Evolutionary conservation across 169 alveolate species (phyloP), one percentile per base, ranked within the genome.

Genomic region (Miamiensis avidus): DNA sequence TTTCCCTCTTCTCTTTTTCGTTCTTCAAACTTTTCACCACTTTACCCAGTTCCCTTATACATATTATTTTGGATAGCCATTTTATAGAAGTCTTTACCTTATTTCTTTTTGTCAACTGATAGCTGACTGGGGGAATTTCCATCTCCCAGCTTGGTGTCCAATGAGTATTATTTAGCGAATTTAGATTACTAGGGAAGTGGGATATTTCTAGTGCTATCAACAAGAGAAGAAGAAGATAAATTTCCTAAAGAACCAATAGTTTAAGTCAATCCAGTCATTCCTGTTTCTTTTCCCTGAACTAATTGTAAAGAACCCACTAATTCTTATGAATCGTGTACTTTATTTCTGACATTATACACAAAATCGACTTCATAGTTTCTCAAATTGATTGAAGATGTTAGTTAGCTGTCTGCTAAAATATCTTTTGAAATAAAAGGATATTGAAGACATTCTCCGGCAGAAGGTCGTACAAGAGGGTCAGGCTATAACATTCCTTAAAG

Each of bases 351-450:
- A 65, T 79, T 79, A 49, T 69, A 69, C 1, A 79, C 34, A 31
- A 49, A 79, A 29, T 79, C 84, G 27, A 79, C 84, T 31, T 79
- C 84, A 65, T 79, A 79, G 0, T 69, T 34, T 26, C 84, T 74
- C 0, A 79, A 29, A 49, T 64, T 79, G 1, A 69, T 74, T 34
- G 76, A 79, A 29, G 76, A 64, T n/a, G 26, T 31, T 34, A 34
- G 64, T 64, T 49, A 79, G 27, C 29, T 49, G 0, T 79, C 76
- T 26, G 64, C 75, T 29, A 34, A 34, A 0, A 34, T 27, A 29
- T 79, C 76, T 74, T 82, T 72, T 34, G 72, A 73, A 31, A 86
- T 75, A 75, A 81, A 86, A 11, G 90, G 84, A 86, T 81, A 86
- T n/a, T 82, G n/a, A 32, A 86, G 64, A 33, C 90, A 86, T 74